phyloP scores from a whole-genome alignment of 768 basidiomycete species.

The Amanita fuliginea region DNA sequence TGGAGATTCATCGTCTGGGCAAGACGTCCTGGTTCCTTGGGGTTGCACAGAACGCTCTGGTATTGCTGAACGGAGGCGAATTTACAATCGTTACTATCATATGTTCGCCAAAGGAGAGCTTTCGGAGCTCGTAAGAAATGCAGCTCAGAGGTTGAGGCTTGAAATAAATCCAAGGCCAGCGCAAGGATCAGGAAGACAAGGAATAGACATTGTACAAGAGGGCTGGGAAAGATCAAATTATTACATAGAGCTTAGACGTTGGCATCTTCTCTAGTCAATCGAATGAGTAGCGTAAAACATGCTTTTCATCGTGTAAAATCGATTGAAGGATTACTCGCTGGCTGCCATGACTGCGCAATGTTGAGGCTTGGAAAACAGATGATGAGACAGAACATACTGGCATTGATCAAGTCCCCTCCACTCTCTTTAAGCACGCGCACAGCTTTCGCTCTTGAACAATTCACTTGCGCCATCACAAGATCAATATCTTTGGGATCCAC shows the following conservation, averaged over 20 bases:
- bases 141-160: constrained; percentile 49
- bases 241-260: constrained; percentile 66
- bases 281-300: constrained; percentile 4
- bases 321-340: constrained; percentile 52
- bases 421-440: constrained; percentile 84
- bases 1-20: constrained; percentile 28
- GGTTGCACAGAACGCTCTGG: constrained; percentile 33
- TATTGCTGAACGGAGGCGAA: constrained; percentile 18
- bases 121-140: constrained; percentile 42
- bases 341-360: constrained; percentile 72
- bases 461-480: constrained; percentile 81
- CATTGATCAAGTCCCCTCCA: constrained; percentile 92
- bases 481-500: constrained; percentile 94
- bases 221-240: constrained; percentile 89
- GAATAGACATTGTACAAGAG: constrained; percentile 59
- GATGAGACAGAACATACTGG: constrained; percentile 52
- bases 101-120: constrained; percentile 87
- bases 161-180: constrained; percentile 28
- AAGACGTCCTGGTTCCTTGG: constrained; percentile 91
- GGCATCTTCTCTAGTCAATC: constrained; percentile 23
- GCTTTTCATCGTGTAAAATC: constrained; percentile 13
- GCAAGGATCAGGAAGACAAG: constrained; percentile 19
- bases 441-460: constrained; percentile 86
- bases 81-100: constrained; percentile 91
- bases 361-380: background rate